phyloP scores from a whole-genome alignment of 148 eudicot species.

The Dysphania ambrosioides region DNA sequence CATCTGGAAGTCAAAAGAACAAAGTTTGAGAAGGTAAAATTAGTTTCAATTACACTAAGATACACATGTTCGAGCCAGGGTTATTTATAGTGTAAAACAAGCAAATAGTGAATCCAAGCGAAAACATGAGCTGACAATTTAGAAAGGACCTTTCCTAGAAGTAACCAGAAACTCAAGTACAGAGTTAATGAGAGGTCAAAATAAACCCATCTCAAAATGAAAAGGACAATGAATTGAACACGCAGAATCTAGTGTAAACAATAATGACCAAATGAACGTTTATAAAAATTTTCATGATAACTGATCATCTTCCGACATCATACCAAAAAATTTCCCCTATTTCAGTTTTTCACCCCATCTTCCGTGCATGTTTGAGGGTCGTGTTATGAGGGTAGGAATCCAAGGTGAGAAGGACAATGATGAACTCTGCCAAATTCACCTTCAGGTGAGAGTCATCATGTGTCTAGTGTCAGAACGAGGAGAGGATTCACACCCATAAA shows the following conservation, averaged over 20 bases:
- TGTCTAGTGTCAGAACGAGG: neutral
- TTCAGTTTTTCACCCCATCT: neutral
- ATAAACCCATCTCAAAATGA: neutral
- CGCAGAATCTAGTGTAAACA: neutral
- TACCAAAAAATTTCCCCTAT: no score
- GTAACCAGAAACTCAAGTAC: neutral
- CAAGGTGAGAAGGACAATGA: neutral
- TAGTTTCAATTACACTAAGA: neutral
- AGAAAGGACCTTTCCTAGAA: neutral
- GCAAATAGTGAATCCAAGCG: slow-evolving; percentile 6
- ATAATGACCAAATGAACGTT: no score
- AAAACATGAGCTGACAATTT: neutral
- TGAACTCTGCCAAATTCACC: neutral
- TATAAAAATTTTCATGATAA: neutral
- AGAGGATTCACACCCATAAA: neutral
- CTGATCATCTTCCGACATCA: neutral
- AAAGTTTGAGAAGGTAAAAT: neutral
- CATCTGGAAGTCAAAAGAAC: slow-evolving; percentile 44
- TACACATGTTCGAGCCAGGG: neutral
- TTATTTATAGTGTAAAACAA: neutral
- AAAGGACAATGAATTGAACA: neutral
- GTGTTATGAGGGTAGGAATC: neutral
- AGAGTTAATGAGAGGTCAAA: neutral
- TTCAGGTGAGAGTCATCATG: neutral
- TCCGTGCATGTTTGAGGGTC: neutral